Evolutionary conservation across 805 yeast genomes (phyloP).

Genomic region (Myxozyma udenii): DNA sequence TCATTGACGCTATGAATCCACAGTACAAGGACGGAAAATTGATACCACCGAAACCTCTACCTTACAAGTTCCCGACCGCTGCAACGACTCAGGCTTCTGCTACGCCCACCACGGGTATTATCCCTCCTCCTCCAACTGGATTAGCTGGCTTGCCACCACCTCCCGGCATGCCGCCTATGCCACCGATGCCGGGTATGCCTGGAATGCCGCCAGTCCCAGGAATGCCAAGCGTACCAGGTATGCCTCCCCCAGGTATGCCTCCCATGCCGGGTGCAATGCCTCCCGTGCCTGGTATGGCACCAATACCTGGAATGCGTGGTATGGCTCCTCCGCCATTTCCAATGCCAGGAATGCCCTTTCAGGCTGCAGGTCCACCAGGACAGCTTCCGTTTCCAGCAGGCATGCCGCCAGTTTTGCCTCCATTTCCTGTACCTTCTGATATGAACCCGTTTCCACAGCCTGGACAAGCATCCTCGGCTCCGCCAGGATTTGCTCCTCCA

Average conservation of each 20-base stretch:
- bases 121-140: constrained; percentile 6
- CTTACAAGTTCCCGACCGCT: constrained; percentile 20
- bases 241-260: constrained; percentile 3
- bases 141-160: constrained; percentile 23
- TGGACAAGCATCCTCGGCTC: no score
- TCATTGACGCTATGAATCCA: constrained; percentile 20
- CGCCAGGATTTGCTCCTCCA: no score
- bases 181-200: constrained; percentile 10
- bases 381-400: no score
- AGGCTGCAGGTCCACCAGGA: no score
- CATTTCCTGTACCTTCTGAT: no score
- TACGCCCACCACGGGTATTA: constrained; percentile 6
- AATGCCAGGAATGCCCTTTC: no score
- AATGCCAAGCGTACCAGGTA: constrained; percentile 9
- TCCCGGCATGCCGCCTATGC: constrained; percentile 16
- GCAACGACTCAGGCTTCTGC: constrained; percentile 7
- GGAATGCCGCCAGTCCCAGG: constrained; percentile 4
- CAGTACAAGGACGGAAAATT: constrained; percentile 18
- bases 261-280: neutral
- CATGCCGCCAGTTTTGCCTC: no score
- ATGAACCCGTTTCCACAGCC: no score
- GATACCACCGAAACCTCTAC: constrained; percentile 10
- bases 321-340: no score
- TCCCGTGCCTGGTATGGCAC: neutral
- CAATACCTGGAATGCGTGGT: neutral